These are phyloP conservation scores for Saccharomyces kudriavzevii DNA, from an alignment of 805 yeast species.

Conservation along the genomic window DNA sequence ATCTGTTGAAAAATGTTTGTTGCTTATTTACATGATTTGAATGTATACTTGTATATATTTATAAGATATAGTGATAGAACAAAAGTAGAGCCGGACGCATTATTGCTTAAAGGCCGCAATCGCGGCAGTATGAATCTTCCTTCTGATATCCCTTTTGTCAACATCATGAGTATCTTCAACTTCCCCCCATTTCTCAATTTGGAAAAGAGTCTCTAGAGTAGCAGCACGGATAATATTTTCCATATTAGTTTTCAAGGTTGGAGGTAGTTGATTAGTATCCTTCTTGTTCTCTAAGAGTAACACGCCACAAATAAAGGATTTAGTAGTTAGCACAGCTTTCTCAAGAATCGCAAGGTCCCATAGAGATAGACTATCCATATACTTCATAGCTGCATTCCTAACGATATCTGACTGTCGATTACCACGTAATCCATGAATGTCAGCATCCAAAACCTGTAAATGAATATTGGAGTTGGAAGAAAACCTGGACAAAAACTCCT, in stretches of 20 bases:
- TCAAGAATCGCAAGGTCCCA: conserved; percentile 88
- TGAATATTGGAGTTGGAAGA: conserved; percentile 23
- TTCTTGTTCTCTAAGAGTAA: conserved; percentile 46
- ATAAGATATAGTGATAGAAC: not conserved
- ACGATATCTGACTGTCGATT: conserved; percentile 60
- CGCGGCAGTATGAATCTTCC: conserved; percentile 76
- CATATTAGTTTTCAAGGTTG: conserved; percentile 16
- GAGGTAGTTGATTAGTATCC: not conserved
- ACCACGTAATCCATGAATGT: conserved; percentile 71
- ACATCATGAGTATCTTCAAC: conserved; percentile 98
- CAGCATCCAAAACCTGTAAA: conserved; percentile 67
- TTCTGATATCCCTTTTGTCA: conserved; percentile 80
- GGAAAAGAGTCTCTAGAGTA: conserved; percentile 73
- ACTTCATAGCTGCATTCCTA: conserved; percentile 51
- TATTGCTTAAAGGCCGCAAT: conserved; percentile 36
- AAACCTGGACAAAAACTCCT: conserved; percentile 41
- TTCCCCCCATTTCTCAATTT: conserved; percentile 92
- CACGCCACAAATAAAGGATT: conserved; percentile 79
- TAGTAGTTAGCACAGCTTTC: conserved; percentile 75
- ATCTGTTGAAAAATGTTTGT: not conserved
- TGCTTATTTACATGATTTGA: conserved; percentile 1
- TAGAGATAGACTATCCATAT: conserved; percentile 52
- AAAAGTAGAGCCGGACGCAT: not conserved
- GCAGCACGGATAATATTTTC: conserved; percentile 73
- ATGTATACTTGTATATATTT: not conserved